These are phyloP conservation scores for Cyberlindnera saturnus DNA, from an alignment of 805 yeast species.

Conservation along the genomic window DNA sequence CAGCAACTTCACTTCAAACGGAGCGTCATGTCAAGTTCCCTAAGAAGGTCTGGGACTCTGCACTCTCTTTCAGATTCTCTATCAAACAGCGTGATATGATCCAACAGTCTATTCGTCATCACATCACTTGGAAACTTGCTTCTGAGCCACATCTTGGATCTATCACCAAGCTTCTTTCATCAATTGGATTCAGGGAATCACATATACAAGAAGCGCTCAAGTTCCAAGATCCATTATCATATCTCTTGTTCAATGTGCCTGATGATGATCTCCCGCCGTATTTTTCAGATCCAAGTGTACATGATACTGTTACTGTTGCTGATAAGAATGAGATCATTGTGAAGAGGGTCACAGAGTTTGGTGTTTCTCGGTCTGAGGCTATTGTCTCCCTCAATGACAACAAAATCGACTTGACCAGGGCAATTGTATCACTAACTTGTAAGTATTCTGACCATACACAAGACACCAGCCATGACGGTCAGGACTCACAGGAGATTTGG, in stretches of 20 bases:
- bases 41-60: constrained; percentile 61
- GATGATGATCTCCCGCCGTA: constrained; percentile 84
- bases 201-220: constrained; percentile 70
- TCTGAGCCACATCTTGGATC: constrained; percentile 1
- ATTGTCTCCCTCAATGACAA: constrained; percentile 38
- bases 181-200: constrained; percentile 59
- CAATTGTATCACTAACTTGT: constrained; percentile 47
- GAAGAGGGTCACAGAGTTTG: constrained; percentile 55
- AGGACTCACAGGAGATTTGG: constrained; percentile 46
- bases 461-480: constrained; percentile 3
- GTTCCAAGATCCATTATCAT: constrained; percentile 42
- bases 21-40: constrained; percentile 29
- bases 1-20: background rate
- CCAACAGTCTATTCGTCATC: constrained; percentile 53
- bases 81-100: constrained; percentile 56
- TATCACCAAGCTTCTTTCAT: constrained; percentile 25
- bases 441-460: constrained; percentile 24
- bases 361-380: constrained; percentile 63
- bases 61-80: constrained; percentile 63
- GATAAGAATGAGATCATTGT: constrained; percentile 50
- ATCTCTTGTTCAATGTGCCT: constrained; percentile 77
- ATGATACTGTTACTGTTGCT: constrained; percentile 40
- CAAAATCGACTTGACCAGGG: constrained; percentile 39
- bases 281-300: constrained; percentile 46
- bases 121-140: constrained; percentile 44